Evolutionary conservation across 139 green algal genomes (phyloP).

Genomic region (Chlamydomonas incerta): DNA sequence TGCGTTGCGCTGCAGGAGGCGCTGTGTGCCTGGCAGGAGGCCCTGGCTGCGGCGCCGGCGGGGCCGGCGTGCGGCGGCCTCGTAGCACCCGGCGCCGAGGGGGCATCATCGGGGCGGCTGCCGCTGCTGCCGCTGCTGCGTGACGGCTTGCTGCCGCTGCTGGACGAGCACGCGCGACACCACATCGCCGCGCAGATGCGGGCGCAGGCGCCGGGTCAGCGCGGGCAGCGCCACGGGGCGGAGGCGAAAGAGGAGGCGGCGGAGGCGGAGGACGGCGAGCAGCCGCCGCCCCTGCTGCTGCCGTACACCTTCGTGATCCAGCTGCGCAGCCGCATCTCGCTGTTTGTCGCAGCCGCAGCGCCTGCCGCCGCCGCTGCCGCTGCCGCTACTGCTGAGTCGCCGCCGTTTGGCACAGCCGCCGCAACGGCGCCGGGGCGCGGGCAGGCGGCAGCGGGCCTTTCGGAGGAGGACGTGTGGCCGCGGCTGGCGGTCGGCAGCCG

Average conservation of each 20-base stretch:
- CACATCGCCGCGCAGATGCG: background rate
- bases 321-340: constrained; percentile 14
- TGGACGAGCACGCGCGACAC: background rate
- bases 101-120: too few relatives aligned
- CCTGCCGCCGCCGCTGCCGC: too few relatives aligned
- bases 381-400: background rate
- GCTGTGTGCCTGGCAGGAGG: constrained; percentile 11
- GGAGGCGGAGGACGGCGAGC: background rate
- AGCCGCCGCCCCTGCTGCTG: background rate
- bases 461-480: background rate
- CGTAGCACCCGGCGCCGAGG: background rate
- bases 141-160: background rate
- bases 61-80: too few relatives aligned
- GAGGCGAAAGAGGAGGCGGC: too few relatives aligned
- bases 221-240: background rate
- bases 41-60: background rate
- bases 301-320: background rate
- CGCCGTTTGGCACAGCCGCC: too few relatives aligned
- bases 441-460: too few relatives aligned
- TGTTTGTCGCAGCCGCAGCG: background rate
- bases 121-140: background rate
- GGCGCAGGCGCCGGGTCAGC: background rate
- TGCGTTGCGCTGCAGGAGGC: constrained; percentile 32
- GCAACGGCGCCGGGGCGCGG: too few relatives aligned
- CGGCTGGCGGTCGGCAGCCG: background rate